Conservation (phyloP, 345 rosid species). For the Diplotaxis tenuifolia region DNA sequence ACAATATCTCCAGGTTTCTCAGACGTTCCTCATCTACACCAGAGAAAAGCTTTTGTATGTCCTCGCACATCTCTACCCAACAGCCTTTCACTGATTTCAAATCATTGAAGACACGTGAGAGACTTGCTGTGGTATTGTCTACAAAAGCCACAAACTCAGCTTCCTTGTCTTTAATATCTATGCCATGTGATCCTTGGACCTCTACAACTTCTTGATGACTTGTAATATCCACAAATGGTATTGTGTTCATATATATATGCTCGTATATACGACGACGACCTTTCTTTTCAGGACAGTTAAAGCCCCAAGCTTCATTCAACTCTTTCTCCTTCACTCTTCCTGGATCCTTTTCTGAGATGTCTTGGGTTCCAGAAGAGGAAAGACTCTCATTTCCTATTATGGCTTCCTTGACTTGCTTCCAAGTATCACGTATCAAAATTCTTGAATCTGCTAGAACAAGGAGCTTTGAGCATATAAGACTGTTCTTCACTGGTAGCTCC, state of each 20-base stretch:
- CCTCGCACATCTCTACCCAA: slow-evolving; percentile 44
- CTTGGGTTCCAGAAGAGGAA: not conserved
- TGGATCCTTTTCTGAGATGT: not conserved
- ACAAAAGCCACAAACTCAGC: slow-evolving; percentile 35
- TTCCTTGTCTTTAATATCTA: slow-evolving; percentile 9
- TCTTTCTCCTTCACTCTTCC: not conserved
- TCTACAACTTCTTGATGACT: slow-evolving; percentile 25
- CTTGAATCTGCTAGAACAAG: slow-evolving; percentile 15
- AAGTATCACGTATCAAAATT: not conserved
- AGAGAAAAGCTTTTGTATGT: slow-evolving; percentile 24
- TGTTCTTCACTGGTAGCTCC: not conserved
- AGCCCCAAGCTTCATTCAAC: not conserved
- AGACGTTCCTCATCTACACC: slow-evolving; percentile 27
- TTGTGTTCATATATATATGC: not conserved
- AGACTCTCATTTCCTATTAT: not conserved
- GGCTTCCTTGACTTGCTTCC: slow-evolving; percentile 16
- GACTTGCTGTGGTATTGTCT: slow-evolving; percentile 15
- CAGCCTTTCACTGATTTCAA: slow-evolving; percentile 36
- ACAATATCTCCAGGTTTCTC: slow-evolving; percentile 35
- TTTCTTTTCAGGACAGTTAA: not conserved
- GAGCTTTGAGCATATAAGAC: not conserved
- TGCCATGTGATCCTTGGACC: slow-evolving; percentile 43
- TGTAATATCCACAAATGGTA: not conserved
- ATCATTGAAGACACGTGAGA: slow-evolving; percentile 36
- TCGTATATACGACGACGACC: not conserved